Base-by-base conservation (phyloP, 495 filamentous ascomycete genomes). In the Xeromyces bisporus region DNA sequence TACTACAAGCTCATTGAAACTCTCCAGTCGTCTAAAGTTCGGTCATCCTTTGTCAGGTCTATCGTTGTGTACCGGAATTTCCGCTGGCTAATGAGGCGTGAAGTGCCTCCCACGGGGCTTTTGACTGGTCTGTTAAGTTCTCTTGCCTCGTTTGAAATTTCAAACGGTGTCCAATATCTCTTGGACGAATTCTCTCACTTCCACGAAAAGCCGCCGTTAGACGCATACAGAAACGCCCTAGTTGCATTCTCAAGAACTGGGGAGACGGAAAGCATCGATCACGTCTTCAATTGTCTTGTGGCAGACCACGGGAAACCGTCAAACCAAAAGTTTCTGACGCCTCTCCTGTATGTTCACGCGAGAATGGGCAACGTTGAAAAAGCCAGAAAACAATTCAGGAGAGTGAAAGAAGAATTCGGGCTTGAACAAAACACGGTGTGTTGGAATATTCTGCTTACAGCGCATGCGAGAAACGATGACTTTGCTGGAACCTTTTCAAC, bases 391-490 rank as follows among this genome's bases (percentile, higher is more conserved):
- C 65, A 75, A 31, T 84, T 93, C 30, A 28, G 70, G 15, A 54
- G 67, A 7, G 61, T 82, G 2, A 39, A 47, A 8, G 43, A 50
- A 1, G 61, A 69, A 28, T 71, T 72, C 34, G 53, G 59, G 0
- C 40, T 80, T 9, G 29, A 54, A 11, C 74, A 70, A 12, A 65
- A 67, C 37, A 47, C 53, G 0, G 37, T 54, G 8, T 68, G 66
- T 26, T 91, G 75, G 73, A 93, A 94, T 44, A 75, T 78, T 17
- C 46, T 93, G 18, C 55, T 97, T 10, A 67, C 75, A 35, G 80
- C 81, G 2, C 63, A 83, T 48, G 55, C 58, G 1, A 71, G 70
- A 40, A 67, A 66, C 3, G 58, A 64, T 16, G 76, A 92, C 49
- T 58, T 77, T 28, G 58, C 72, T 23, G 70, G 69, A 3, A 72